Conservation (phyloP, 441 rosid genomes). For the Erodium chrysanthum region DNA sequence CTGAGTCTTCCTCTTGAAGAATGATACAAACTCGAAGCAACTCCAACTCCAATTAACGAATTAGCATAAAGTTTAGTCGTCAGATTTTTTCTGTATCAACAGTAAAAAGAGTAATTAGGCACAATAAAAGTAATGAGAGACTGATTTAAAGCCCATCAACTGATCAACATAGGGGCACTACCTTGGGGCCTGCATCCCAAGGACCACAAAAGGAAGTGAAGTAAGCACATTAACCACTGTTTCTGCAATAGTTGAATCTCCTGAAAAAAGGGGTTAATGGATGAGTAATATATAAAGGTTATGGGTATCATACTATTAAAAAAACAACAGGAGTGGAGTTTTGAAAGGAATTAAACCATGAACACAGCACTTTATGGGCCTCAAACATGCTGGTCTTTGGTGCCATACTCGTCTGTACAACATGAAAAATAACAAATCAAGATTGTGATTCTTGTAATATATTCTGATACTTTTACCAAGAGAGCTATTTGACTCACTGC, state of each 20-base stretch:
- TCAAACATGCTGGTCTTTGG: conserved; percentile 81
- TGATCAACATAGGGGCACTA: conserved; percentile 19
- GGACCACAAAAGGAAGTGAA: conserved; percentile 78
- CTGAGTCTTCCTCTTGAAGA: conserved; percentile 69
- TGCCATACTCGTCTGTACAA: conserved; percentile 67
- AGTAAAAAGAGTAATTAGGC: conserved; percentile 14
- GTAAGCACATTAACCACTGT: conserved; percentile 74
- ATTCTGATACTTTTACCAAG: background rate
- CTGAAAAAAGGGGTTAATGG: conserved; percentile 27
- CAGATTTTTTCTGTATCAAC: conserved; percentile 53
- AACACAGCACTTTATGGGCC: conserved; percentile 54
- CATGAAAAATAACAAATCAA: conserved; percentile 18
- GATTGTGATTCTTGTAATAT: background rate
- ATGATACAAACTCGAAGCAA: conserved; percentile 80
- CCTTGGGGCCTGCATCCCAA: conserved; percentile 93
- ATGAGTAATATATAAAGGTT: conserved; percentile 7
- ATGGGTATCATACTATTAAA: background rate
- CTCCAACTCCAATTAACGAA: conserved; percentile 89
- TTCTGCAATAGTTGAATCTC: conserved; percentile 58
- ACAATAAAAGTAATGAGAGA: background rate
- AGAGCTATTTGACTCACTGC: conserved; percentile 39
- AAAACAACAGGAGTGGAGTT: background rate
- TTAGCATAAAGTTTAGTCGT: conserved; percentile 73
- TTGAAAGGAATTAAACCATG: conserved; percentile 31
- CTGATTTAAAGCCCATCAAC: conserved; percentile 8